A percentile compares a stretch with the other conserved stretches of the same genome.
Conservation (phyloP, 2,329 filamentous ascomycete species). For the Xylariales sp. region DNA sequence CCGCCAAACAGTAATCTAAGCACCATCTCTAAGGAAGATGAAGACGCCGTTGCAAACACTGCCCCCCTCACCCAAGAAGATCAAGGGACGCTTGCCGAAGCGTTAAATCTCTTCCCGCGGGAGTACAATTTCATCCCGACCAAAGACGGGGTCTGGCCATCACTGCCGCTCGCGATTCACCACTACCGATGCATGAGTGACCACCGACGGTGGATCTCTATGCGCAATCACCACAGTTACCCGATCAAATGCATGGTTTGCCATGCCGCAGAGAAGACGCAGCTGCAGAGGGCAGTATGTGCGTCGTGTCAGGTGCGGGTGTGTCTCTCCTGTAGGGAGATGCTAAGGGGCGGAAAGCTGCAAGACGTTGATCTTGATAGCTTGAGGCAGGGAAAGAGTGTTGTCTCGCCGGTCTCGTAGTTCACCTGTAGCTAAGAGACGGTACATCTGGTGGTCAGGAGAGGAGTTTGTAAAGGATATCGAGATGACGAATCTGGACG, state of each 20-base stretch:
- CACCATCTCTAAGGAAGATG: no score
- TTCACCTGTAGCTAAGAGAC: no score
- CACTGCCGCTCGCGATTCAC: constrained; percentile 34
- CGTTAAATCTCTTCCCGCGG: constrained; percentile 31
- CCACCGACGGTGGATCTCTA: constrained; percentile 44
- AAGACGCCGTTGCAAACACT: no score
- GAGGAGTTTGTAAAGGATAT: no score
- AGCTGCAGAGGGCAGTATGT: constrained; percentile 44
- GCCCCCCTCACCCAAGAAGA: constrained; percentile 5
- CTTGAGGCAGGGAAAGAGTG: neutral
- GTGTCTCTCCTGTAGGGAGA: constrained; percentile 42
- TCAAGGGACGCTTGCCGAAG: constrained; percentile 5
- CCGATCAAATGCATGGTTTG: constrained; percentile 52
- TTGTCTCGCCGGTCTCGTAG: neutral
- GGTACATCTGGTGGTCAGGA: no score
- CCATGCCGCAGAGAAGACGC: constrained; percentile 37
- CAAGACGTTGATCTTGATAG: constrained; percentile 11
- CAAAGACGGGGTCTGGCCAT: constrained; percentile 21
- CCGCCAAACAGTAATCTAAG: no score
- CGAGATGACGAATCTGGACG: no score
- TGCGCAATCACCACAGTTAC: constrained; percentile 44
- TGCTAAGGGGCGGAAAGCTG: constrained; percentile 37
- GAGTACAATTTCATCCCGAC: constrained; percentile 6
- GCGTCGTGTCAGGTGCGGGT: constrained; percentile 47
- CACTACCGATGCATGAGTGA: constrained; percentile 42